Base-by-base conservation (phyloP, 225 moss, liverwort and hornwort genomes). In the Polytrichum formosum region DNA sequence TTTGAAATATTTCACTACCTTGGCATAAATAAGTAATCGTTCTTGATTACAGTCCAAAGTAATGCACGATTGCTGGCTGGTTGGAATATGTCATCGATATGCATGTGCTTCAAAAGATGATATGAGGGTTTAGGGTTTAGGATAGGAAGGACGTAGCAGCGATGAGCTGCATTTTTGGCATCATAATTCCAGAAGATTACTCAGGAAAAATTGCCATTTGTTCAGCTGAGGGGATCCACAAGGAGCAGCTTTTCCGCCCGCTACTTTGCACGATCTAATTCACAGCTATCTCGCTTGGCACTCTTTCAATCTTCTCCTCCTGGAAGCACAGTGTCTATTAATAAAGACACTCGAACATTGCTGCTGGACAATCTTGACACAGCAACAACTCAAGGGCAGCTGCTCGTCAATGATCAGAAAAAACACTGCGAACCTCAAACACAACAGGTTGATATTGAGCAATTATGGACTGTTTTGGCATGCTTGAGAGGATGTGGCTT, bases 241-340 rank as follows among this genome's bases (percentile, higher is more conserved):
- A 85, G 88, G 61, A 91, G 78, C 58, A 91, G 90, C 66, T 91
- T 71, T 68, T 88, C 90, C 64, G 72, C 90, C 56, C 79, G 85
- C 53, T 88, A 85, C 75, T 88, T 91, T 73, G 90, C 85, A 63
- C 77, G 66, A 61, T 75, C 81, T 10, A 90, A 81, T 58, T 54
- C 79, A 23, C 78, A 78, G 65, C 63, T 73, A 26, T 70, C 77
- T 28, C 68, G 66, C 70, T 13, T 53, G 21, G 64, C 81, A 55
- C 66, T 81, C 18, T 80, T 80, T 55, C 76, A 71, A 37, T 66
- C 64, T 76, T 76, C 73, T 55, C 62, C 67, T 30, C 63, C 67
- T 31, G 74, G 58, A 65, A 76, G 46, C 21, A 46, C 62, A 68
- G 67, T 37, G 69, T 59, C n/a, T 26, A 33, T 55, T 63, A 69